Percentiles rank a stretch among this genome's conserved stretches.
These are phyloP conservation scores for Mrakia gelida DNA, from an alignment of 768 basidiomycete genomes.

Conservation along the genomic window DNA sequence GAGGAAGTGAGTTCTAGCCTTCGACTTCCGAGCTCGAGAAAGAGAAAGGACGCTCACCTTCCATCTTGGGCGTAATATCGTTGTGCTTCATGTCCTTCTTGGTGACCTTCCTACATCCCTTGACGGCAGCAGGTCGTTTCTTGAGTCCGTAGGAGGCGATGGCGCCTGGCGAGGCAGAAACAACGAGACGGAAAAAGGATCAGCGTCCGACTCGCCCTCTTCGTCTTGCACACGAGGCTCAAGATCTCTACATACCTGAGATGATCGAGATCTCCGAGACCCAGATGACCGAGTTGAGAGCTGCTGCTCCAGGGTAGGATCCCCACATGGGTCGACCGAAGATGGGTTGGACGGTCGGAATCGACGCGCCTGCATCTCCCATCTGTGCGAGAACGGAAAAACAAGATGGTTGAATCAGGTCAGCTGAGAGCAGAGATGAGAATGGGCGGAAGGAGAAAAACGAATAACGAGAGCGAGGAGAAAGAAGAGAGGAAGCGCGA, in stretches of 20 bases:
- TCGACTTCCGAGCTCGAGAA: background rate
- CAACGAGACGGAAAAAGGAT: background rate
- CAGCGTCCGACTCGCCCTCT: too few species aligned
- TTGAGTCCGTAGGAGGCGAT: slow-evolving; percentile 64
- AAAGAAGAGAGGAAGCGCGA: background rate
- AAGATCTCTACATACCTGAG: slow-evolving; percentile 43
- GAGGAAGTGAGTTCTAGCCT: background rate
- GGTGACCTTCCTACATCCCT: slow-evolving; percentile 63
- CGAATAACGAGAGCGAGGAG: background rate
- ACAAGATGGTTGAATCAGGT: background rate
- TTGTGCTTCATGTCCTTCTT: slow-evolving; percentile 98
- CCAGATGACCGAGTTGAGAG: slow-evolving; percentile 78
- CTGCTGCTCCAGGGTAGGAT: slow-evolving; percentile 66
- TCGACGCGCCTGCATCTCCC: slow-evolving; percentile 95
- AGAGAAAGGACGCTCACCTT: slow-evolving; percentile 37
- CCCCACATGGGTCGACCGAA: slow-evolving; percentile 93
- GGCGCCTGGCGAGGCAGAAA: slow-evolving; percentile 47
- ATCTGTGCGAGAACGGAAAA: slow-evolving; percentile 52
- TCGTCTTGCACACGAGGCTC: too few species aligned
- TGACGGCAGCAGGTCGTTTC: slow-evolving; percentile 71
- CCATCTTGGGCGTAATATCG: slow-evolving; percentile 70
- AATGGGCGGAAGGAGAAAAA: background rate
- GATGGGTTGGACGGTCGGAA: slow-evolving; percentile 90
- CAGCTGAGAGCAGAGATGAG: background rate
- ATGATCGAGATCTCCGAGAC: slow-evolving; percentile 70